Conservation (phyloP, 1,284 basidiomycete genomes). For the Cutaneotrichosporon daszewskae region DNA sequence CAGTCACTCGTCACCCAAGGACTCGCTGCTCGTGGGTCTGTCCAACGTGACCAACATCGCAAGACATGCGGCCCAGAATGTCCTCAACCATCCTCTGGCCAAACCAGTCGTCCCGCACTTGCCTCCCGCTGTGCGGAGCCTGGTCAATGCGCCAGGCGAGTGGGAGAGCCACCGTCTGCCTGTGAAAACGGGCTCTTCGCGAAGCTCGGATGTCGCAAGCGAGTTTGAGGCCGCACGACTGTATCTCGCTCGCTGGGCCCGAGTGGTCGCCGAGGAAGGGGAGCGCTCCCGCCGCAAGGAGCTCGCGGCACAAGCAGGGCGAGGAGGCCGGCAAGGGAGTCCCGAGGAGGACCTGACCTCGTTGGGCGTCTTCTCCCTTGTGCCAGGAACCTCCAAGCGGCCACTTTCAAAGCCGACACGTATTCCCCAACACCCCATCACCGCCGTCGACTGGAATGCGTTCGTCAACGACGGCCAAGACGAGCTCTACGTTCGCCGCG, state of each 20-base stretch:
- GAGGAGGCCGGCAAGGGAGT: too few relatives aligned
- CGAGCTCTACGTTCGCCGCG: conserved; percentile 37
- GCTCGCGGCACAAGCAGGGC: conserved; percentile 43
- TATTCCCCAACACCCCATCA: conserved; percentile 42
- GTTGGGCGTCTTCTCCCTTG: conserved; percentile 80
- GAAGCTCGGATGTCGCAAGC: conserved; percentile 42
- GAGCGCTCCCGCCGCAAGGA: conserved; percentile 75
- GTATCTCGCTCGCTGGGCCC: conserved; percentile 93
- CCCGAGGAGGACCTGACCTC: conserved; percentile 59
- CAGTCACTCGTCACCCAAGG: conserved; percentile 28
- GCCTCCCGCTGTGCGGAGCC: conserved; percentile 78
- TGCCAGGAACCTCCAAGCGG: conserved; percentile 47
- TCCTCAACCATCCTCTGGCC: conserved; percentile 85
- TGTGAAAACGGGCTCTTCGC: conserved; percentile 57
- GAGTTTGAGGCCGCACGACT: conserved; percentile 94
- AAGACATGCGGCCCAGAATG: conserved; percentile 80
- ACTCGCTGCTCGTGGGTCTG: conserved; percentile 63
- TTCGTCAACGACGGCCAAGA: conserved; percentile 38
- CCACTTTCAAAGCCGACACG: conserved; percentile 40
- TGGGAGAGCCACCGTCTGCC: conserved; percentile 54
- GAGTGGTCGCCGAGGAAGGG: conserved; percentile 87
- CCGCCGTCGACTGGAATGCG: conserved; percentile 32
- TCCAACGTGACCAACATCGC: conserved; percentile 85
- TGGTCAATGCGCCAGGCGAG: conserved; percentile 72
- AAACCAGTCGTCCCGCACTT: conserved; percentile 91